Evolutionary conservation across 129 eudicot genomes (phyloP).

Genomic region (Solidago caesia): DNA sequence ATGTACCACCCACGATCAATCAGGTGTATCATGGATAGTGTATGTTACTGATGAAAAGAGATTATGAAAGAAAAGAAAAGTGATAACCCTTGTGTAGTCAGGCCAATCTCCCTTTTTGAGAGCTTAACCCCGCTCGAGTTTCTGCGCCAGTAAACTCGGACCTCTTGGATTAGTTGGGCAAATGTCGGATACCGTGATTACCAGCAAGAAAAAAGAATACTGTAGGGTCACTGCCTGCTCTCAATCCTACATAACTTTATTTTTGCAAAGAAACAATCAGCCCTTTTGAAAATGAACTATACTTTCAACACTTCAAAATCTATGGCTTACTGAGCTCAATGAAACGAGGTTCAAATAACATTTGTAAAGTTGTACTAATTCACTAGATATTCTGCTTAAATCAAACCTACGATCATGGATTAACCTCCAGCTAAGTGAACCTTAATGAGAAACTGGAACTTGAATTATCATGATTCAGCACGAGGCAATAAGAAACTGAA

Average conservation of each 20-base stretch:
- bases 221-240: background rate
- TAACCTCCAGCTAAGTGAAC: slow-evolving; percentile 11
- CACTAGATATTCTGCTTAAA: slow-evolving; percentile 13
- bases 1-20: no score
- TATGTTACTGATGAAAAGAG: no score
- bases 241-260: background rate
- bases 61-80: no score
- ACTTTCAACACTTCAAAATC: background rate
- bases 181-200: no score
- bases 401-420: slow-evolving; percentile 12
- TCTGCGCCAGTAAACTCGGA: no score
- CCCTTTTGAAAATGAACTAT: background rate
- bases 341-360: slow-evolving; percentile 9
- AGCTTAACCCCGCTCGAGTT: no score
- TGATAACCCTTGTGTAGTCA: no score
- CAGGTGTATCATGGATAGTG: no score
- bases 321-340: slow-evolving; percentile 5
- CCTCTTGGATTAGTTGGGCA: no score
- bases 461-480: slow-evolving; percentile 37
- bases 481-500: slow-evolving; percentile 82
- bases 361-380: slow-evolving; percentile 13
- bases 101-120: no score
- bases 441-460: slow-evolving; percentile 2
- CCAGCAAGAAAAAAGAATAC: no score
- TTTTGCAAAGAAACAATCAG: background rate